phyloP scores from a whole-genome alignment of 2,329 filamentous ascomycete species.

The Cladosporium velox region DNA sequence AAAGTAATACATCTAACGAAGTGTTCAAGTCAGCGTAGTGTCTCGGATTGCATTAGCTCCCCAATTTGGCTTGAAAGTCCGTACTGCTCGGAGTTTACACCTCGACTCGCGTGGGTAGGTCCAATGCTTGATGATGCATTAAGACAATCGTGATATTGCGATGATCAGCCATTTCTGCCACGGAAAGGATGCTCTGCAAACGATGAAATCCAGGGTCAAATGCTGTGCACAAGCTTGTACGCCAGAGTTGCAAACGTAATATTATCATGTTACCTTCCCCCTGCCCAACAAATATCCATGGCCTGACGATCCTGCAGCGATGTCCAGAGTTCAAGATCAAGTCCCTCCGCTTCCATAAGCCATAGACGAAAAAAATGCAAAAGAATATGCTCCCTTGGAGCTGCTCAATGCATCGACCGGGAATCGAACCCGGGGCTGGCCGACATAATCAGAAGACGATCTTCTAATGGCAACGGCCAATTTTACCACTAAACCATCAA shows the following conservation, averaged over 20 bases:
- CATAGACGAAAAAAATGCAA: not conserved
- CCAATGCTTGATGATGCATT: too few species aligned
- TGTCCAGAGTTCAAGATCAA: not conserved
- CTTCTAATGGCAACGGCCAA: slow-evolving; percentile 1
- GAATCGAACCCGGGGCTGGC: slow-evolving; percentile 20
- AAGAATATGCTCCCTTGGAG: not conserved
- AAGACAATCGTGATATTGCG: too few species aligned
- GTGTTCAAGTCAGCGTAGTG: too few species aligned
- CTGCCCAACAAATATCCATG: not conserved
- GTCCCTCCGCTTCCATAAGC: not conserved
- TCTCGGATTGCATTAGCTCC: too few species aligned
- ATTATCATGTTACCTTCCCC: not conserved
- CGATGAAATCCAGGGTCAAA: too few species aligned
- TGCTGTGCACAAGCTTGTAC: not conserved
- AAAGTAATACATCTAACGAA: too few species aligned
- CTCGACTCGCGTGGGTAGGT: too few species aligned
- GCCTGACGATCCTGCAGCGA: not conserved
- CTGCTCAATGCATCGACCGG: slow-evolving; percentile 12
- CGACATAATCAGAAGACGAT: not conserved
- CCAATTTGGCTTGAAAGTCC: too few species aligned
- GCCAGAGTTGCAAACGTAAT: not conserved
- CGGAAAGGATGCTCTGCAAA: too few species aligned
- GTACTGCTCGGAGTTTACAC: too few species aligned
- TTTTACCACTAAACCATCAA: slow-evolving; percentile 19
- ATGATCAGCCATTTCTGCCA: too few species aligned